These are phyloP conservation scores for Blastobotrys robertii DNA, from an alignment of 805 yeast species.

Conservation along the genomic window DNA sequence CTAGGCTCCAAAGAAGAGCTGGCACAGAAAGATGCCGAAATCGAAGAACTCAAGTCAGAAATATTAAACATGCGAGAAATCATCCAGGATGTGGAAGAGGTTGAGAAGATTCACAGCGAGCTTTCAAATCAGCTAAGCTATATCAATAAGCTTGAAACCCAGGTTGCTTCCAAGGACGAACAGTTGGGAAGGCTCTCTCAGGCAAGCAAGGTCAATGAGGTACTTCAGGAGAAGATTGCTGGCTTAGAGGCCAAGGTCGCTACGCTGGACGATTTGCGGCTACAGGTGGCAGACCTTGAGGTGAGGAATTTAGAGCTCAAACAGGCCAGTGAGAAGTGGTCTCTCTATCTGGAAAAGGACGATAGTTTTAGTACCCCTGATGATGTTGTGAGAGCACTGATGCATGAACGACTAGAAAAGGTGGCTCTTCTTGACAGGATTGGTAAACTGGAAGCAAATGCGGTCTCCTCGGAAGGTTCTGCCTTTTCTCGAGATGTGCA, in stretches of 20 bases:
- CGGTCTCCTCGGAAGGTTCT: no score
- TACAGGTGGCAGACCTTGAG: constrained; percentile 38
- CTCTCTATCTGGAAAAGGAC: constrained; percentile 30
- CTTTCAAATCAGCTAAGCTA: constrained; percentile 34
- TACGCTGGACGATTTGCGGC: constrained; percentile 34
- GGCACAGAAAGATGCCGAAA: constrained; percentile 10
- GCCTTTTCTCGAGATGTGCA: constrained; percentile 20
- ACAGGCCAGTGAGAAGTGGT: constrained; percentile 40
- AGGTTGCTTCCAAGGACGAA: constrained; percentile 43
- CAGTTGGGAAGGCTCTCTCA: constrained; percentile 42
- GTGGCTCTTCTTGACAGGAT: constrained; percentile 22
- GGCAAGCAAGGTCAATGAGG: constrained; percentile 37
- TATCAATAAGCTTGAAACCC: constrained; percentile 40
- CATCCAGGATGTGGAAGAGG: constrained; percentile 9
- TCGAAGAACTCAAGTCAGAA: constrained; percentile 5
- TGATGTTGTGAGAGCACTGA: constrained; percentile 31
- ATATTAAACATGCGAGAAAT: neutral
- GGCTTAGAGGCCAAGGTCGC: constrained; percentile 33
- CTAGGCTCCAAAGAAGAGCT: neutral
- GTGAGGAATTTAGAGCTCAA: constrained; percentile 40
- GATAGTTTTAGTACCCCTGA: constrained; percentile 33
- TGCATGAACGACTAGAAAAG: constrained; percentile 27
- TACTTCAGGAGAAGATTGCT: constrained; percentile 47
- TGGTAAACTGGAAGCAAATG: constrained; percentile 23
- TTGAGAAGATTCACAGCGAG: constrained; percentile 18